Percentiles rank a stretch among this genome's conserved stretches.
Conservation (phyloP, 805 yeast genomes). For the Scheffersomyces coipomensis region DNA sequence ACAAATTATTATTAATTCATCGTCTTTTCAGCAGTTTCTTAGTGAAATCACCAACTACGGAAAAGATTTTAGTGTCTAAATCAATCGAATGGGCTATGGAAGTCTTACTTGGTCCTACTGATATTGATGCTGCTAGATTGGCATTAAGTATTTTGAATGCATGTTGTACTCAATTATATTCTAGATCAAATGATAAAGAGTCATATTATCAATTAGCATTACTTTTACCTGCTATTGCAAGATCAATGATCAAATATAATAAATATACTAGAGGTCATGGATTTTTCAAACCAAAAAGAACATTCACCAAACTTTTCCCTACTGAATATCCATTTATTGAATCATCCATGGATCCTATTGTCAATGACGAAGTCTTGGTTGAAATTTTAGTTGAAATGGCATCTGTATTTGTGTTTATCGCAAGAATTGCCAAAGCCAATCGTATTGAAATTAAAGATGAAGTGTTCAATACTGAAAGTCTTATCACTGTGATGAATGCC, state of each 20-base stretch:
- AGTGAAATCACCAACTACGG: slow-evolving; percentile 18
- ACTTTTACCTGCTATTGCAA: slow-evolving; percentile 53
- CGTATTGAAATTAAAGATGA: slow-evolving; percentile 24
- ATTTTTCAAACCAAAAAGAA: slow-evolving; percentile 56
- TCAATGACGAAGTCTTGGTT: slow-evolving; percentile 64
- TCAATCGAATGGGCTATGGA: slow-evolving; percentile 59
- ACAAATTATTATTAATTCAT: slow-evolving; percentile 61
- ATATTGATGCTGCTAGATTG: slow-evolving; percentile 60
- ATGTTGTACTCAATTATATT: slow-evolving; percentile 39
- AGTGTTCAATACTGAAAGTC: slow-evolving; percentile 37
- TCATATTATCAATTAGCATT: slow-evolving; percentile 50
- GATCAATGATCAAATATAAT: slow-evolving; percentile 51
- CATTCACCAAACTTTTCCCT: slow-evolving; percentile 71
- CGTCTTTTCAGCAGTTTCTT: slow-evolving; percentile 46
- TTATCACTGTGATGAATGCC: slow-evolving; percentile 44
- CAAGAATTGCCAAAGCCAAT: slow-evolving; percentile 46
- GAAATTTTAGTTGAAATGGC: slow-evolving; percentile 73
- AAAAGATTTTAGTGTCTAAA: slow-evolving; percentile 42
- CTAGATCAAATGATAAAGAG: slow-evolving; percentile 28
- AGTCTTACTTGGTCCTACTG: slow-evolving; percentile 50
- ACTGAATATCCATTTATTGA: slow-evolving; percentile 61
- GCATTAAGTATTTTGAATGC: slow-evolving; percentile 60
- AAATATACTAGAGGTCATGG: slow-evolving; percentile 46
- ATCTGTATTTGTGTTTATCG: slow-evolving; percentile 54
- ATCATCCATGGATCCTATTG: slow-evolving; percentile 68